phyloP scores from a whole-genome alignment of 306 rosid genomes.

The Calophaca sinica region DNA sequence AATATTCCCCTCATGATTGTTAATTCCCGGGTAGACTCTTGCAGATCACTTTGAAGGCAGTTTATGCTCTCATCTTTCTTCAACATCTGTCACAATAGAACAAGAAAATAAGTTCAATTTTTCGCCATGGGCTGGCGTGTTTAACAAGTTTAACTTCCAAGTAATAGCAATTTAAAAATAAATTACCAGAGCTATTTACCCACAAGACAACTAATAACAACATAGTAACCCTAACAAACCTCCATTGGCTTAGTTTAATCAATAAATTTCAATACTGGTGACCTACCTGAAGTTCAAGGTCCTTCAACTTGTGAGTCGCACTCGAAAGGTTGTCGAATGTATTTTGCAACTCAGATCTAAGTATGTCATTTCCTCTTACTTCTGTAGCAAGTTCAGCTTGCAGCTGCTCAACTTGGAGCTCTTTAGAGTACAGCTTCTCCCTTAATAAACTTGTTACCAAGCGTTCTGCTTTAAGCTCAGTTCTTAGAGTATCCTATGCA shows the following conservation, averaged over 20 bases:
- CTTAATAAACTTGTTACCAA: slow-evolving; percentile 74
- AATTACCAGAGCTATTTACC: neutral
- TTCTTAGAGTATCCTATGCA: slow-evolving; percentile 62
- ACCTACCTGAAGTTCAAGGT: slow-evolving; percentile 85
- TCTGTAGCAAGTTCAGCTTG: slow-evolving; percentile 91
- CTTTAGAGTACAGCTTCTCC: slow-evolving; percentile 86
- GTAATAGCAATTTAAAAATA: slow-evolving; percentile 10
- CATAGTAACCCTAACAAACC: neutral
- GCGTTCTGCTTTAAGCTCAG: slow-evolving; percentile 86
- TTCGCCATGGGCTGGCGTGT: neutral
- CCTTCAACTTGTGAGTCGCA: slow-evolving; percentile 70
- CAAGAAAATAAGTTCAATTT: neutral
- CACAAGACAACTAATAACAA: neutral
- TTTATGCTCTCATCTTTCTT: slow-evolving; percentile 76
- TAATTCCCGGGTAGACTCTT: slow-evolving; percentile 70
- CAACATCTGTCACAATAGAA: slow-evolving; percentile 58
- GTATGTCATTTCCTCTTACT: slow-evolving; percentile 87
- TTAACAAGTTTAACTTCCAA: slow-evolving; percentile 16
- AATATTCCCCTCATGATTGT: slow-evolving; percentile 60
- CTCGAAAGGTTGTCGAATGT: slow-evolving; percentile 75
- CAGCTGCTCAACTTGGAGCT: slow-evolving; percentile 86
- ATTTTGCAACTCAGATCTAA: slow-evolving; percentile 82
- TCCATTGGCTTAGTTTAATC: slow-evolving; percentile 20
- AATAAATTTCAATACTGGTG: slow-evolving; percentile 27
- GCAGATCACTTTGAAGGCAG: slow-evolving; percentile 63